Percentiles rank a stretch among this genome's conserved stretches.
Conservation (phyloP, 257 asterid species). For the Nicotiana tabacum region DNA sequence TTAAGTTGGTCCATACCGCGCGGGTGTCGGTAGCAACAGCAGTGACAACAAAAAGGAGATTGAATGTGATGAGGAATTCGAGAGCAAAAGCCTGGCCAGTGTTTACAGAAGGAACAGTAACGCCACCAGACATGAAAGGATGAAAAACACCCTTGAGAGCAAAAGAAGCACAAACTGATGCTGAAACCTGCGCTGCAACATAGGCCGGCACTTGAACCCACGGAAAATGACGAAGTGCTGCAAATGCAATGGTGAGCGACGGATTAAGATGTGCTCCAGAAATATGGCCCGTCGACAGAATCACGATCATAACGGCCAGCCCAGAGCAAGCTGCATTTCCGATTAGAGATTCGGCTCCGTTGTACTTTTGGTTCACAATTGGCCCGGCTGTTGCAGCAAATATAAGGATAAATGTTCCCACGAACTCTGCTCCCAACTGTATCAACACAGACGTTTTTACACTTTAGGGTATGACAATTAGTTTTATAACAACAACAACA, state of each 20-base stretch:
- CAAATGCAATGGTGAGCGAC: slow-evolving; percentile 78
- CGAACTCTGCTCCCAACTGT: slow-evolving; percentile 92
- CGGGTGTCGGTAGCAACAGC: slow-evolving; percentile 95
- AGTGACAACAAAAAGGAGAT: slow-evolving; percentile 76
- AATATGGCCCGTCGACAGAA: slow-evolving; percentile 83
- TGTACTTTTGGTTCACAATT: slow-evolving; percentile 79
- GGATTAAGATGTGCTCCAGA: slow-evolving; percentile 97
- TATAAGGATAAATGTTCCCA: slow-evolving; percentile 84
- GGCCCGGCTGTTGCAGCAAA: slow-evolving; percentile 84
- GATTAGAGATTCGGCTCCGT: slow-evolving; percentile 58
- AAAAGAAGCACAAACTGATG: slow-evolving; percentile 83
- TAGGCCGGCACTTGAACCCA: slow-evolving; percentile 89
- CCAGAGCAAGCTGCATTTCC: slow-evolving; percentile 87
- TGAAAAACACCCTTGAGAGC: slow-evolving; percentile 77
- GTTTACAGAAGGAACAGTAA: slow-evolving; percentile 67
- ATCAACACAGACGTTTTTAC: neutral
- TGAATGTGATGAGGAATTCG: slow-evolving; percentile 79
- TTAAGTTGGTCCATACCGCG: slow-evolving; percentile 40
- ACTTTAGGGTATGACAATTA: neutral
- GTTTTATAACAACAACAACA: no score
- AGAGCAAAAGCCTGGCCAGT: slow-evolving; percentile 82
- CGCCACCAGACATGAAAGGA: slow-evolving; percentile 82
- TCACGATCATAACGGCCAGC: slow-evolving; percentile 82
- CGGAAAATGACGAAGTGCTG: slow-evolving; percentile 84
- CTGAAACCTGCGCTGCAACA: slow-evolving; percentile 77